Evolutionary conservation across 306 rosid genomes (phyloP).

Genomic region (Vigna radiata): DNA sequence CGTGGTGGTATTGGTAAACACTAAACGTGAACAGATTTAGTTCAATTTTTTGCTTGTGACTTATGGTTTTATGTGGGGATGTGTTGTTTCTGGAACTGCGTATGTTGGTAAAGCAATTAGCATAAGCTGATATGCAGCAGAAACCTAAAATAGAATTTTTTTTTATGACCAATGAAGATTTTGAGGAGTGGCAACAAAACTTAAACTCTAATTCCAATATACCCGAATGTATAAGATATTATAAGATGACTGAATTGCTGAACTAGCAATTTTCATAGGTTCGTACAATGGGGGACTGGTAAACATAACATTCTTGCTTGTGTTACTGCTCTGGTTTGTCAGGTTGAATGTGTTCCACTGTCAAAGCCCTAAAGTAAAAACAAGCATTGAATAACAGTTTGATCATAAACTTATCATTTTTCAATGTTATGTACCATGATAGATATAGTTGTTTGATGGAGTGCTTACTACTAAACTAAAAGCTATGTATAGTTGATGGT

Average conservation of each 20-base stretch:
- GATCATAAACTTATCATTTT: slow-evolving; percentile 11
- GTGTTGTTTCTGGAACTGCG: slow-evolving; percentile 6
- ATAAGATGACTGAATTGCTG: background rate
- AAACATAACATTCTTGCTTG: background rate
- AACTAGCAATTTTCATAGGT: background rate
- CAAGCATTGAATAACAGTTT: background rate
- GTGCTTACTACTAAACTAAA: too few relatives aligned
- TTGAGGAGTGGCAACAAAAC: background rate
- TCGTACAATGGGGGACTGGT: background rate
- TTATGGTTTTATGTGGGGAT: slow-evolving; percentile 14
- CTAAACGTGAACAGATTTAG: slow-evolving; percentile 1
- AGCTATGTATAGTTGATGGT: too few relatives aligned
- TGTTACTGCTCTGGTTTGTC: background rate
- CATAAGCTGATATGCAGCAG: background rate
- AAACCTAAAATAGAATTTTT: slow-evolving; percentile 10
- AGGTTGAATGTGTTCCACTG: background rate
- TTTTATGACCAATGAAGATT: slow-evolving; percentile 9
- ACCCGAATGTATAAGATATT: background rate
- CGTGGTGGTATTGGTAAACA: background rate
- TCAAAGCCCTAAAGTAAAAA: background rate
- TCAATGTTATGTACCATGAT: background rate
- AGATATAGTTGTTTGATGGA: background rate
- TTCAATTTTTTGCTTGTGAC: background rate
- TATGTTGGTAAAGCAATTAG: slow-evolving; percentile 2
- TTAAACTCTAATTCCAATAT: background rate